Base-by-base conservation (phyloP, 2,329 filamentous ascomycete species). In the Colletotrichum sp. region DNA sequence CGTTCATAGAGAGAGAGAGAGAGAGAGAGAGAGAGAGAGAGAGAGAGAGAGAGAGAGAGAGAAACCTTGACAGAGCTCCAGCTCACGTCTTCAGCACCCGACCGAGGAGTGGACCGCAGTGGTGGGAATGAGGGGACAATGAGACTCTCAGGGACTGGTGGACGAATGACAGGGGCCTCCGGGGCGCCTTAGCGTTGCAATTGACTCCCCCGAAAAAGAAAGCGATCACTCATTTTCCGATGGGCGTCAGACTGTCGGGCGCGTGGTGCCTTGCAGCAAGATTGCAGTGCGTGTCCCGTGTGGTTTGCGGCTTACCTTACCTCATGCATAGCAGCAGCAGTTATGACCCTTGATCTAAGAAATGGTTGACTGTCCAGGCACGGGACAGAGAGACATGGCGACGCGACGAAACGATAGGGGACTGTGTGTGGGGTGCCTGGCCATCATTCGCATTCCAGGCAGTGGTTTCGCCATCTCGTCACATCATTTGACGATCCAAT, bases 241-340 rank as follows among this genome's bases (percentile, higher is more conserved):
- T 72, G 62, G 62, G 72, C 69, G 62, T 44, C 32, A 71, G 49
- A 71, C 68, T 26, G 36, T 16, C 21, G 59, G 66, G 52, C 55
- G 52, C 66, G 32, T n/a, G 66, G 73, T 72, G 69, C 73, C 73
- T 76, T 76, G 73, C 73, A 68, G 59, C 32, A 68, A 32, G 39
- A 63, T 39, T 72, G 13, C 71, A 49, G 71, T 75, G 60, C 68
- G 62, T 32, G 68, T 55, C 52, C 60, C 26, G 69, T 24, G 69
- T 55, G 26, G 28, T 49, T 57, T 49, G 36, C 64, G 62, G 44
- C 44, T 52, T 52, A 21, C 44, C 44, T 7, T 52, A 21, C 52
- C 57, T 57, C 21, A 72, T 63, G 57, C 57, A 62, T 63, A 70
- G 30, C 28, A 32, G 62, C 36, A 63, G 32, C 32, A 62, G 24